These are phyloP conservation scores for Quercus ilex DNA, from an alignment of 306 rosid species.

Conservation along the genomic window DNA sequence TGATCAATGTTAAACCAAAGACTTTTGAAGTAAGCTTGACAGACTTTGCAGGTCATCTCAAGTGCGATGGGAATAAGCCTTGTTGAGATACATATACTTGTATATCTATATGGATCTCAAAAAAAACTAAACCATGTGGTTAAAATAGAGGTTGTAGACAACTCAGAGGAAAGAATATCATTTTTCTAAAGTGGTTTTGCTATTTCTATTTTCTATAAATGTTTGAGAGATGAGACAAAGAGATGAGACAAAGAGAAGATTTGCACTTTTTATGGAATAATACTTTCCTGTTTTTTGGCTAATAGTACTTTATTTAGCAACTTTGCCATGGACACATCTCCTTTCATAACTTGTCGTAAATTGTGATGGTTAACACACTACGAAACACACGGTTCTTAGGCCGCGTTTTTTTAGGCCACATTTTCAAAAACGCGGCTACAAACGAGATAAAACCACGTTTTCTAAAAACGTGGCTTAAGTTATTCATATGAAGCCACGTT, in stretches of 20 bases:
- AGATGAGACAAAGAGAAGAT: too few species aligned
- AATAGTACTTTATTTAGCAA: neutral
- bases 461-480: too few species aligned
- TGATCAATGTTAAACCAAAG: slow-evolving; percentile 34
- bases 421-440: too few species aligned
- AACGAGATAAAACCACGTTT: too few species aligned
- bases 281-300: neutral
- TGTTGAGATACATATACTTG: slow-evolving; percentile 19
- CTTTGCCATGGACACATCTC: too few species aligned
- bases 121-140: slow-evolving; percentile 5
- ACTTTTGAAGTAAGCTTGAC: slow-evolving; percentile 30
- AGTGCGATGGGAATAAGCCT: slow-evolving; percentile 27
- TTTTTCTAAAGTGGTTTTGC: neutral
- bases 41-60: slow-evolving; percentile 43
- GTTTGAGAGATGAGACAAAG: neutral
- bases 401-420: too few species aligned
- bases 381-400: too few species aligned
- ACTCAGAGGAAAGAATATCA: neutral
- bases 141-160: neutral
- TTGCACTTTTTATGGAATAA: neutral
- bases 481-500: too few species aligned
- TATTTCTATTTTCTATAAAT: neutral
- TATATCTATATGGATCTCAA: neutral
- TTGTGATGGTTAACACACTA: too few species aligned
- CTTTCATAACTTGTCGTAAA: too few species aligned